phyloP scores from a whole-genome alignment of 1,139 yeast species.

The Zygotorulaspora mrakii region DNA sequence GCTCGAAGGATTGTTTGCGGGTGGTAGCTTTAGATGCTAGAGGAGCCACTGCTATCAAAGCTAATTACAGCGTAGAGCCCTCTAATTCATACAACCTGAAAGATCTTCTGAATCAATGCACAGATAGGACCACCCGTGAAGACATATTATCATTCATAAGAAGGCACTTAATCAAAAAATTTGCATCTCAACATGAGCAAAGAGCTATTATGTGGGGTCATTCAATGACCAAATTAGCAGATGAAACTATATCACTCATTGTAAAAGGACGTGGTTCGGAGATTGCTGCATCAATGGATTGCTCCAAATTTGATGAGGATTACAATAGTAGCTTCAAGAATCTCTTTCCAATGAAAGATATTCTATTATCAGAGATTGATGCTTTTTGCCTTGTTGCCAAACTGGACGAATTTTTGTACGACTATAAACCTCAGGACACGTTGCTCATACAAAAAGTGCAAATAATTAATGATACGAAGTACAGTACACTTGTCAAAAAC shows the following conservation, averaged over 20 bases:
- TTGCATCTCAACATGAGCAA: constrained; percentile 47
- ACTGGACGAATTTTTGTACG: constrained; percentile 26
- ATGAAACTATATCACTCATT: constrained; percentile 69
- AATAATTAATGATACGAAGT: constrained; percentile 3
- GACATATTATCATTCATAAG: constrained; percentile 54
- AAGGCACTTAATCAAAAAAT: constrained; percentile 46
- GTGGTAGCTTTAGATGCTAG: constrained; percentile 20
- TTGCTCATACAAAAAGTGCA: constrained; percentile 21
- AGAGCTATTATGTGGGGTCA: constrained; percentile 67
- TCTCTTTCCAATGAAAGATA: constrained; percentile 72
- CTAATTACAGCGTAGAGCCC: constrained; percentile 6
- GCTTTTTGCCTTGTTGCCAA: constrained; percentile 41
- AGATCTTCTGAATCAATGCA: constrained; percentile 32
- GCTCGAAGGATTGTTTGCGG: constrained; percentile 12
- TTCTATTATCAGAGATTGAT: constrained; percentile 60
- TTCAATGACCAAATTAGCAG: constrained; percentile 81
- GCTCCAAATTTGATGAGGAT: constrained; percentile 38
- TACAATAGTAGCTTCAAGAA: constrained; percentile 41
- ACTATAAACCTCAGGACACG: constrained; percentile 23
- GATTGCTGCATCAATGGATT: constrained; percentile 52
- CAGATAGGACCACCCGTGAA: constrained; percentile 56
- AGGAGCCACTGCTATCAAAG: constrained; percentile 16
- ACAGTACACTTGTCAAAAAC: constrained; percentile 46
- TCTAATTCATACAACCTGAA: constrained; percentile 16
- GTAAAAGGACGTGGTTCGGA: constrained; percentile 88